Base-by-base conservation (phyloP, 352 stramenopile genomes). In the Globisporangium splendens region DNA sequence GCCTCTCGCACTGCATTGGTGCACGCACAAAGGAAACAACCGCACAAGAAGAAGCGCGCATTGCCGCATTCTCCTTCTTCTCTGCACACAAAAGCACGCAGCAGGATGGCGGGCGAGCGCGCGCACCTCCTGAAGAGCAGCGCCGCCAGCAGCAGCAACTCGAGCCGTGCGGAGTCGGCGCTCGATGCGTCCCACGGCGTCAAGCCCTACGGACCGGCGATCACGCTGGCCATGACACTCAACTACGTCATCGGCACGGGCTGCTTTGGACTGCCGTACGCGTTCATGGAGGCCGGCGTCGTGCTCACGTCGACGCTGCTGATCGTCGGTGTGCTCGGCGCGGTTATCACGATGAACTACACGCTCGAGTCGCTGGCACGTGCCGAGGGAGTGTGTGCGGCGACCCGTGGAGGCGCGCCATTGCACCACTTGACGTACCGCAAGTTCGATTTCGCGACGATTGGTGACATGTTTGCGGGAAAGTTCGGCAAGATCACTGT, bases 161-260 rank as follows among this genome's bases (percentile, higher is more conserved):
- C 22, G 14, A 46, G 57, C 42, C 31, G 31, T 44, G 39, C 17
- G 39, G 39, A 44, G 17, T 3, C 39, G 13, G 22, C 38, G 44
- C 66, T 81, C 46, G 61, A 57, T 28, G 60, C 60, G n/a, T 61
- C 70, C 31, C 71, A 68, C 61, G 66, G 69, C 50, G 75, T 93
- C 39, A 86, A 86, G 66, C 79, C 85, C 2, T 94, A 92, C 68
- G 76, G 81, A 0, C 70, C 80, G 24, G 63, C 62, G 11, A 77
- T 94, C 59, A 79, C 85, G 54, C 62, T 92, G 46, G 85, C 85
- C 52, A 92, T 94, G 83, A 73, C 80, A 50, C 77, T 94, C 66
- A 94, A 94, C 66, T 94, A 89, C 62, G 77, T 94, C 47, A 91
- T 94, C 60, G 85, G 85, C 66, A 94, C 85, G 49, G 85, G 85